These are phyloP conservation scores for Aspergillus bertholletiae DNA, from an alignment of 495 filamentous ascomycete species.

Conservation along the genomic window DNA sequence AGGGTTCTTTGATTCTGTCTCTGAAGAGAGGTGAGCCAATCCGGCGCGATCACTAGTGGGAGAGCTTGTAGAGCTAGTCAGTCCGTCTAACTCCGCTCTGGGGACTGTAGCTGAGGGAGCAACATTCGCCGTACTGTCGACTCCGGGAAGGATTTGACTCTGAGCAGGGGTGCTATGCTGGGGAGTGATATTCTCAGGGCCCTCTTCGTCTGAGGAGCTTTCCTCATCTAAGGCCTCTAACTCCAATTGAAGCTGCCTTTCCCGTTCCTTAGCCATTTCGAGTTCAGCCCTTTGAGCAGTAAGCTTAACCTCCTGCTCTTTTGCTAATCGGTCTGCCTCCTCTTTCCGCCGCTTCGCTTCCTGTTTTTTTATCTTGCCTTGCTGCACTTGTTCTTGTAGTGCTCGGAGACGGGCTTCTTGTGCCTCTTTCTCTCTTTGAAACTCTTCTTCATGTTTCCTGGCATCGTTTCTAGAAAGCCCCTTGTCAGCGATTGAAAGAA, in stretches of 20 bases:
- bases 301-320: slow-evolving; percentile 82
- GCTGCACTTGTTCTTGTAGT: slow-evolving; percentile 88
- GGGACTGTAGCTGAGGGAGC: slow-evolving; percentile 42
- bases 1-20: slow-evolving; percentile 59
- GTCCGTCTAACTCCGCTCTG: slow-evolving; percentile 24
- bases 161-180: slow-evolving; percentile 78
- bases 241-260: slow-evolving; percentile 82
- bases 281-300: slow-evolving; percentile 87
- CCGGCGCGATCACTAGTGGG: slow-evolving; percentile 25
- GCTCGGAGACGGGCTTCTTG: slow-evolving; percentile 79
- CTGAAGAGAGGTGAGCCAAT: slow-evolving; percentile 21
- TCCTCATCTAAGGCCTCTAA: slow-evolving; percentile 77
- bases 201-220: slow-evolving; percentile 85
- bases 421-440: slow-evolving; percentile 74
- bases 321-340: slow-evolving; percentile 78
- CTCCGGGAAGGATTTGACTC: slow-evolving; percentile 49
- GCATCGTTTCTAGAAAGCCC: slow-evolving; percentile 65
- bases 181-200: slow-evolving; percentile 73
- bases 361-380: slow-evolving; percentile 94
- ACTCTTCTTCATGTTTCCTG: slow-evolving; percentile 69
- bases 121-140: no score
- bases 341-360: slow-evolving; percentile 92
- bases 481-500: slow-evolving; percentile 16
- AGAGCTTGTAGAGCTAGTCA: slow-evolving; percentile 22
- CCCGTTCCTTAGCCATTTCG: slow-evolving; percentile 82